Base-by-base conservation (phyloP, 345 rosid species). In the Bruguiera gymnorhiza region DNA sequence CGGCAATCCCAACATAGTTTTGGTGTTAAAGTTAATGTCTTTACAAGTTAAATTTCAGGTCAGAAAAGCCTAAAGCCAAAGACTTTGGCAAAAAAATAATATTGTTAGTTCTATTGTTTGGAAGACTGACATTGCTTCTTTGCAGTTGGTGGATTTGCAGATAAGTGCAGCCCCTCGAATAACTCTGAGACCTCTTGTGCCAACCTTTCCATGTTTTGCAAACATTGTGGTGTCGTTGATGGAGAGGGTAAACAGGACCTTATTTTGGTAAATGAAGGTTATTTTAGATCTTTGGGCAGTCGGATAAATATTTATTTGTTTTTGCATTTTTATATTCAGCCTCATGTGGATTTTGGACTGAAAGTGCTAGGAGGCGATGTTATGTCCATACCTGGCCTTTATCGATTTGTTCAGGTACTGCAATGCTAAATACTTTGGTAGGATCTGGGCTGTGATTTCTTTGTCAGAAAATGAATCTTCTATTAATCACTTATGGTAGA, bases 391-490 rank as follows among this genome's bases (percentile, higher is more conserved):
- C 93, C 93, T 0, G 91, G 90, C 65, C 85, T 90, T 66, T 88
- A 88, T 83, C 87, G 79, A 60, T 80, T 83, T 69, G 83, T 90
- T 86, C 96, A 90, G 96, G 96, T 90, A 87, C 85, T 90, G 46
- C 70, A 79, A 79, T 73, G 84, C 75, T 80, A 76, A 13, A 80
- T 75, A 76, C 76, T 82, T 76, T 58, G 55, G 73, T 81, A 78
- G 82, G 83, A 73, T 78, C 56, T 51, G 62, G 60, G 70, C 65
- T 57, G 52, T 31, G 70, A 53, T 71, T 55, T 68, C 36, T 23
- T n/a, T 55, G 36, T 34, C 51, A 63, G 21, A 58, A 68, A 51
- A 46, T 68, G 30, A 43, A 72, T 36, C 1, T 11, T 36, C 13
- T n/a, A 55, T 50, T 21, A 0, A 53, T 24, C 21, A 21, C 39